Conservation (phyloP, 768 basidiomycete genomes). For the Hericium coralloides region DNA sequence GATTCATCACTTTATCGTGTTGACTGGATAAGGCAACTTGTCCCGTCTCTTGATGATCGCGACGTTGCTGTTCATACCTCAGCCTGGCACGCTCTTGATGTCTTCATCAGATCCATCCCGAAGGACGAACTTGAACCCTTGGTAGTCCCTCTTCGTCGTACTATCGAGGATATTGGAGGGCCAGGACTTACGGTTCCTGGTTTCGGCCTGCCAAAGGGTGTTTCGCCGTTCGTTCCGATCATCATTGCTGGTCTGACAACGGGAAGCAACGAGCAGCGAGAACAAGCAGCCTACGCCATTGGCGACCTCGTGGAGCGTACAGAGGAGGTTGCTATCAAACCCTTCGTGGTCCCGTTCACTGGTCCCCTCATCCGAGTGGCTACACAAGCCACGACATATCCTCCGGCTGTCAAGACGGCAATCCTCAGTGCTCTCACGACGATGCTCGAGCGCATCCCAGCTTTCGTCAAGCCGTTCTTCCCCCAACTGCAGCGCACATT, state of each 20-base stretch:
- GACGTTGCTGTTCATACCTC: slow-evolving; percentile 69
- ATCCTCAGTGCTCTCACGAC: slow-evolving; percentile 80
- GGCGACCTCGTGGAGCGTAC: slow-evolving; percentile 93
- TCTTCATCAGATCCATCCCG: slow-evolving; percentile 80
- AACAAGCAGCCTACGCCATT: slow-evolving; percentile 93
- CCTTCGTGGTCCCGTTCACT: slow-evolving; percentile 91
- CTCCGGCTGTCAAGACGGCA: slow-evolving; percentile 87
- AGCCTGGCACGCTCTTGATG: slow-evolving; percentile 77
- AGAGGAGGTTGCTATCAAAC: slow-evolving; percentile 79
- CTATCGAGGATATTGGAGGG: slow-evolving; percentile 77
- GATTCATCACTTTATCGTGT: slow-evolving; percentile 81
- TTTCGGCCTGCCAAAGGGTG: slow-evolving; percentile 77
- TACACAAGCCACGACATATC: slow-evolving; percentile 81
- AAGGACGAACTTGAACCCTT: slow-evolving; percentile 91
- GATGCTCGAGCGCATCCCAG: slow-evolving; percentile 80
- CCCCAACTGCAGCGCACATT: slow-evolving; percentile 96
- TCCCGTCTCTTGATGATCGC: slow-evolving; percentile 74
- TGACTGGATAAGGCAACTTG: slow-evolving; percentile 90
- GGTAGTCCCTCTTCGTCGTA: slow-evolving; percentile 81
- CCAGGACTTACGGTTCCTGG: slow-evolving; percentile 77
- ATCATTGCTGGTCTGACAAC: slow-evolving; percentile 89
- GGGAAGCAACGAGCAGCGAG: slow-evolving; percentile 90
- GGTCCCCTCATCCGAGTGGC: slow-evolving; percentile 94
- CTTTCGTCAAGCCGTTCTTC: slow-evolving; percentile 95
- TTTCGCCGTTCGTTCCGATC: slow-evolving; percentile 76